Evolutionary conservation across 139 green algal species (phyloP), one percentile per base, ranked within the genome.

Genomic region (Limnomonas spitsbergensis): DNA sequence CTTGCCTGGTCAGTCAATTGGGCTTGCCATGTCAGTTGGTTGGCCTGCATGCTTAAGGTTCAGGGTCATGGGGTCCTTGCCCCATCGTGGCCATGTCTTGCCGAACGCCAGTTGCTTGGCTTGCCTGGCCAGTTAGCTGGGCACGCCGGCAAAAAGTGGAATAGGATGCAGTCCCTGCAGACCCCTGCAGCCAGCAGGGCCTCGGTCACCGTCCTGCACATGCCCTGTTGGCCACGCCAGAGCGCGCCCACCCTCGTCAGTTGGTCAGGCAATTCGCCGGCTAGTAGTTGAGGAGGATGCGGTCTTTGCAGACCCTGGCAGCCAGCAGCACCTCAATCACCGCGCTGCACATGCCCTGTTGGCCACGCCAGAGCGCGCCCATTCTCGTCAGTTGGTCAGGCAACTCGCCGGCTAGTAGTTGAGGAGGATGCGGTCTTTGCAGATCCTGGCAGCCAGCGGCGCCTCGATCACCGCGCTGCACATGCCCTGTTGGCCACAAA

Each of bases 401-500:
- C n/a, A n/a, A n/a, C n/a, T n/a, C n/a, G n/a, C n/a, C n/a, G n/a
- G n/a, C n/a, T n/a, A 84, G 69, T 81, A 84, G 69, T 84, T 84
- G 52, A 84, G 75, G 37, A 84, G 75, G 73, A 84, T 78, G 29
- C 80, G 75, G 61, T 83, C 79, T 9, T 75, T 76, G 27, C 54
- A 34, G 53, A 83, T 73, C 0, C 79, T 54, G 53, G 66, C 66
- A 40, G 71, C 56, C 1, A 66, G 79, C 3, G 95, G 75, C 40
- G 92, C 42, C 66, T 86, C 85, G 0, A 85, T 95, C 2, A 96
- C 66, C 0, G 83, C 82, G 52, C 88, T 82, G 52, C 81, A 89
- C 94, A 98, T 97, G 68, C 91, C 92, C 80, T 96, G 95, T 53
- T 98, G 93, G 2, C 94, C 94, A 69, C 91, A 95, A 78, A 98